Evolutionary conservation across 169 alveolate species (phyloP).

Genomic region (Plasmodium knowlesi): DNA sequence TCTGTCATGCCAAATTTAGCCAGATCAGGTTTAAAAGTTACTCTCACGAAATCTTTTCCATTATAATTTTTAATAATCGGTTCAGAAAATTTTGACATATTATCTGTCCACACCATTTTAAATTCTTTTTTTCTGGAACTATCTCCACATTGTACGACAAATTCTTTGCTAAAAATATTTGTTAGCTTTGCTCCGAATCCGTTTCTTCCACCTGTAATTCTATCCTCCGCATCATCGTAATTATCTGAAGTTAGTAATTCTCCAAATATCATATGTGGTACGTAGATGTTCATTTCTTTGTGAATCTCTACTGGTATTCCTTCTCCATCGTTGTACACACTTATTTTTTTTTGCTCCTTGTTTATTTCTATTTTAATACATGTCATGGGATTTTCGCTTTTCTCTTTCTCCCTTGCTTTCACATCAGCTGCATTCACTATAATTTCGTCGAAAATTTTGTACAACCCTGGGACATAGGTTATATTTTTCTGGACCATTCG

Average conservation of each 20-base stretch:
- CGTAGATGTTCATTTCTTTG: constrained; percentile 96
- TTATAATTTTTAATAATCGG: constrained; percentile 86
- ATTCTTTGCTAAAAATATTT: constrained; percentile 96
- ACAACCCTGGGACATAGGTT: constrained; percentile 97
- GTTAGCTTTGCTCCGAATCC: constrained; percentile 99
- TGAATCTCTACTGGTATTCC: constrained; percentile 94
- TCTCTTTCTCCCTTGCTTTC: constrained; percentile 89
- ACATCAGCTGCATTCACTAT: constrained; percentile 99
- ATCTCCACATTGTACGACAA: constrained; percentile 97
- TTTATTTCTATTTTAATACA: constrained; percentile 87
- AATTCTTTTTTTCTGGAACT: constrained; percentile 87
- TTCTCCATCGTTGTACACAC: constrained; percentile 88
- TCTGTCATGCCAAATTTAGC: constrained; percentile 91
- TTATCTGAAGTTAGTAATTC: constrained; percentile 98
- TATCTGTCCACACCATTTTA: constrained; percentile 91
- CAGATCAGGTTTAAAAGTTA: constrained; percentile 98
- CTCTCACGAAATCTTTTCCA: constrained; percentile 91
- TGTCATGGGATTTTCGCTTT: constrained; percentile 85
- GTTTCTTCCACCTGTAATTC: constrained; percentile 99
- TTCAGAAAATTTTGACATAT: constrained; percentile 91
- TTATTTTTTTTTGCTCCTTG: constrained; percentile 81
- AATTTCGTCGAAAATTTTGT: constrained; percentile 98
- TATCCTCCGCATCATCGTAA: constrained; percentile 97
- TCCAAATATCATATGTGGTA: constrained; percentile 99
- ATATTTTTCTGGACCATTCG: constrained; percentile 90